These are phyloP conservation scores for Hirschioporus abietinus DNA, from an alignment of 768 basidiomycete genomes.

Conservation along the genomic window DNA sequence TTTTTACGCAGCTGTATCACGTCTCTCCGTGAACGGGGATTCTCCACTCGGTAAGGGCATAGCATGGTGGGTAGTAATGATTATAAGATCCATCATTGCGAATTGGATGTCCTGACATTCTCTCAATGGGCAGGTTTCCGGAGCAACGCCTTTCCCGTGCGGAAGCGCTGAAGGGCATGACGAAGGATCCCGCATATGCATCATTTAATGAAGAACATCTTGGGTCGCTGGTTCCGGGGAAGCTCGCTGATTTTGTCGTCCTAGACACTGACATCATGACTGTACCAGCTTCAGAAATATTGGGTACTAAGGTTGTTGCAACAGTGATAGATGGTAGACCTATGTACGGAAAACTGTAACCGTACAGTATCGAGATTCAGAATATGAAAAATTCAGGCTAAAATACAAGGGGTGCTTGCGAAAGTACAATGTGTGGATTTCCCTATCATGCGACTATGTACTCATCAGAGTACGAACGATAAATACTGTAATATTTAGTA, in stretches of 20 bases:
- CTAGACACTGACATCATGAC: slow-evolving; percentile 78
- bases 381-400: background rate
- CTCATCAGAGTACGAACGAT: background rate
- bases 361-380: background rate
- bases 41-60: slow-evolving; percentile 71
- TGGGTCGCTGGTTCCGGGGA: slow-evolving; percentile 72
- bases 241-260: slow-evolving; percentile 85
- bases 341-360: slow-evolving; percentile 42
- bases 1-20: slow-evolving; percentile 84
- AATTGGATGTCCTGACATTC: slow-evolving; percentile 3
- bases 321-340: slow-evolving; percentile 74
- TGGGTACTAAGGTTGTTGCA: slow-evolving; percentile 58
- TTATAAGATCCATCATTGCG: background rate
- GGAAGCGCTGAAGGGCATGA: slow-evolving; percentile 89
- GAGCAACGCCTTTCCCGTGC: slow-evolving; percentile 68
- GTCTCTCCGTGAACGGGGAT: slow-evolving; percentile 58
- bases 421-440: background rate
- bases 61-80: slow-evolving; percentile 61
- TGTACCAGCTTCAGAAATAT: slow-evolving; percentile 52
- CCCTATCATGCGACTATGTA: background rate
- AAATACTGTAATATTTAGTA: background rate
- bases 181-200: slow-evolving; percentile 84
- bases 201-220: slow-evolving; percentile 66
- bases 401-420: background rate
- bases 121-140: slow-evolving; percentile 55